Percentiles rank a stretch among this genome's conserved stretches.
Conservation (phyloP, 495 filamentous ascomycete genomes). For the Aspergillus panamensis region DNA sequence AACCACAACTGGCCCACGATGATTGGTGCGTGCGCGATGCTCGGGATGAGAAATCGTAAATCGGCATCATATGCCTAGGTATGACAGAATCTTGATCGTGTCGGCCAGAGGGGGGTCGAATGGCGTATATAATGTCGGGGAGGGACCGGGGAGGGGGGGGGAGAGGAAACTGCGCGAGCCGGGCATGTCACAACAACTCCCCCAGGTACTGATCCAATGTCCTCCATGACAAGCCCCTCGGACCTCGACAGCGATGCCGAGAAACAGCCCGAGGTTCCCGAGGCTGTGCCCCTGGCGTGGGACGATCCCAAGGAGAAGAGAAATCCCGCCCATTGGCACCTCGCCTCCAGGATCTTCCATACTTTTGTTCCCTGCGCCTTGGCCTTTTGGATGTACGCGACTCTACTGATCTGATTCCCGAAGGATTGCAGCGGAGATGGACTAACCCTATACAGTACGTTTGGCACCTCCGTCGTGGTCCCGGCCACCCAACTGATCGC, state of each 20-base stretch:
- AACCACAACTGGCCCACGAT: too few species aligned
- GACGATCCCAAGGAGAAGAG: background rate
- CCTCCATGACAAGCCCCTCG: background rate
- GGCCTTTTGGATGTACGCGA: background rate
- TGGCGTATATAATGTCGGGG: too few species aligned
- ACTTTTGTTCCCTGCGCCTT: background rate
- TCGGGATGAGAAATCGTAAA: too few species aligned
- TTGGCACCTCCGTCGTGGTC: conserved; percentile 4
- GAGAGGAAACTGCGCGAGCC: too few species aligned
- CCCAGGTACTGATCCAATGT: background rate
- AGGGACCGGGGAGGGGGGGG: too few species aligned
- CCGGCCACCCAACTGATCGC: background rate
- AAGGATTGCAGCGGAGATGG: too few species aligned
- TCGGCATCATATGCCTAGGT: too few species aligned
- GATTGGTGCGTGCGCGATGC: too few species aligned
- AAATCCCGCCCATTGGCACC: background rate
- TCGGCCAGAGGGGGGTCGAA: too few species aligned
- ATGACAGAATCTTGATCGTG: too few species aligned
- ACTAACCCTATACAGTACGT: conserved; percentile 4
- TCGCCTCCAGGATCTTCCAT: background rate
- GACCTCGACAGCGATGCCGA: background rate
- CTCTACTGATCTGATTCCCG: too few species aligned
- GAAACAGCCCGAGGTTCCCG: background rate
- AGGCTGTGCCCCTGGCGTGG: background rate
- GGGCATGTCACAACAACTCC: too few species aligned